These are phyloP conservation scores for Rhodotorula taiwanensis DNA, from an alignment of 768 basidiomycete genomes.

Conservation along the genomic window DNA sequence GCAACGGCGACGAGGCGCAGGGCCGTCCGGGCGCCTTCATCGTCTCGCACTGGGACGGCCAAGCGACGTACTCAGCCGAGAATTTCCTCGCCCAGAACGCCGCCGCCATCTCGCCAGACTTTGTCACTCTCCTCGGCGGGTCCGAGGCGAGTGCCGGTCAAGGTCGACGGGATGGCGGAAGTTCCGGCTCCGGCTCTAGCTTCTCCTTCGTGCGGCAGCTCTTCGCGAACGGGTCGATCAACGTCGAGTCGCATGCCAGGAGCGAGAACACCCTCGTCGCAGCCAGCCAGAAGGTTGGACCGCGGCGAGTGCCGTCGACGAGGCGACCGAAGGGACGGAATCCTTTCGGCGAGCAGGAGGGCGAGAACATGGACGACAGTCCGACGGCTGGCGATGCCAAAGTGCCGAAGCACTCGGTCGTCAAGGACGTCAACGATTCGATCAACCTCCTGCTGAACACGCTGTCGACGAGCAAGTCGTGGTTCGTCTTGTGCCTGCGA, in stretches of 20 bases:
- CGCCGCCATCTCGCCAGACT: constrained; percentile 85
- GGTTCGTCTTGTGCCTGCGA: constrained; percentile 87
- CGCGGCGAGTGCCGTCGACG: constrained; percentile 86
- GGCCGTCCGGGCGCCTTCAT: constrained; percentile 78
- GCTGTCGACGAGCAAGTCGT: constrained; percentile 46
- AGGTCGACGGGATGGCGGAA: constrained; percentile 21
- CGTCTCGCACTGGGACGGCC: constrained; percentile 81
- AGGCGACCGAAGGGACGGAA: constrained; percentile 50
- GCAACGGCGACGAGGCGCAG: constrained; percentile 37
- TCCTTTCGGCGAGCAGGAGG: constrained; percentile 22
- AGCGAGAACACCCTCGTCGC: constrained; percentile 94
- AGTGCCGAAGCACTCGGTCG: constrained; percentile 15
- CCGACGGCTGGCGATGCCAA: background rate
- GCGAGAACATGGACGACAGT: background rate
- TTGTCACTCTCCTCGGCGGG: constrained; percentile 79
- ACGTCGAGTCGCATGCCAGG: constrained; percentile 81
- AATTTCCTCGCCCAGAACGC: constrained; percentile 81
- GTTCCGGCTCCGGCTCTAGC: constrained; percentile 67
- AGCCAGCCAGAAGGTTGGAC: constrained; percentile 86
- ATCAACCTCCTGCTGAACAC: constrained; percentile 58
- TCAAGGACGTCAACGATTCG: constrained; percentile 53
- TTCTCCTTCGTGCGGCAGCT: constrained; percentile 88
- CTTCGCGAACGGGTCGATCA: constrained; percentile 80
- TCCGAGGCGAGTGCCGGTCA: background rate
- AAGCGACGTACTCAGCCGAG: constrained; percentile 86